Conservation (phyloP, 2,329 filamentous ascomycete genomes). For the Talaromyces albobiverticillius region DNA sequence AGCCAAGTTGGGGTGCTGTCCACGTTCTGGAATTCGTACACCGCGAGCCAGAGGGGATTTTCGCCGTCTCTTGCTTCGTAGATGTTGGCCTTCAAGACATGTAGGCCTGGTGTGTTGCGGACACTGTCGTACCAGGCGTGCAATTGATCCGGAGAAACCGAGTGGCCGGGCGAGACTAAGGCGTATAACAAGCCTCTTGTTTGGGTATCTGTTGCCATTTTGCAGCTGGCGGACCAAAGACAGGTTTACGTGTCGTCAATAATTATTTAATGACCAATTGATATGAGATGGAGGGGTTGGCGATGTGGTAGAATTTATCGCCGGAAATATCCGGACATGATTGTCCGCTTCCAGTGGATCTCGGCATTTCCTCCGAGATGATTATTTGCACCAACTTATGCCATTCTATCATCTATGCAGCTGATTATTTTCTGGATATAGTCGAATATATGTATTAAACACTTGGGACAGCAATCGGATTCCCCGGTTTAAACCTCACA, state of each 20-base stretch:
- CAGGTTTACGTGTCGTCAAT: too few relatives aligned
- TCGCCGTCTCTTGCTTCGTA: not conserved
- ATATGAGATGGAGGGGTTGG: not conserved
- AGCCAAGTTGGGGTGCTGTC: not conserved
- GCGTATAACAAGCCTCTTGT: not conserved
- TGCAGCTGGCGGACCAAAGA: not conserved
- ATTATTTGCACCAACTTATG: too few relatives aligned
- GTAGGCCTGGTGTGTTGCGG: not conserved
- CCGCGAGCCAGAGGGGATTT: not conserved
- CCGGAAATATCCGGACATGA: too few relatives aligned
- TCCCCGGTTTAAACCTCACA: not conserved
- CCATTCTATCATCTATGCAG: too few relatives aligned
- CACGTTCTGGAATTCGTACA: not conserved
- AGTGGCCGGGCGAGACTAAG: not conserved
- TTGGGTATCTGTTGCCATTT: not conserved
- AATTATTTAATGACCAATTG: too few relatives aligned
- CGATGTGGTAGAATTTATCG: not conserved
- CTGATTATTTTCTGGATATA: too few relatives aligned
- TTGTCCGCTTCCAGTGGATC: not conserved
- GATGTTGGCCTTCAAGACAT: not conserved
- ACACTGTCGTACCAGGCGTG: not conserved
- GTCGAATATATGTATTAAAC: not conserved
- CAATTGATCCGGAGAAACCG: not conserved
- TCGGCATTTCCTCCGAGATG: too few relatives aligned
- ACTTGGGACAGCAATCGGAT: not conserved